A percentile compares a stretch with the other conserved stretches of the same genome.
Conservation (phyloP, 495 filamentous ascomycete species). For the Penicillium ochrochloron region DNA sequence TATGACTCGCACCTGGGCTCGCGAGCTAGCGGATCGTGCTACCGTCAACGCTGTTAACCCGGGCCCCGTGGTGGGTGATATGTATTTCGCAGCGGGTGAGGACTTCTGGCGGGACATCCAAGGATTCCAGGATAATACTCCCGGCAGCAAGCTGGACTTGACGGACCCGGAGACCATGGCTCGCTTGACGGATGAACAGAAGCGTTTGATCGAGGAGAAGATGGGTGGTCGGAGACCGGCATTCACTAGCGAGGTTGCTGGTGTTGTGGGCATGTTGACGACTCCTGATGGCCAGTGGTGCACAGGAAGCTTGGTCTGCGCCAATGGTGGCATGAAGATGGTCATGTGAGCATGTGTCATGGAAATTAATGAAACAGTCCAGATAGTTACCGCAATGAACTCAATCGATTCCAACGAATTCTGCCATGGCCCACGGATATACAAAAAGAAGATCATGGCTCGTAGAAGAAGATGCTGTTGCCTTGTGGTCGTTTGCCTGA, state of each 20-base stretch:
- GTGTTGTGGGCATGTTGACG: conserved; percentile 84
- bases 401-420: not conserved
- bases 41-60: conserved; percentile 92
- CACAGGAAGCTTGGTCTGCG: conserved; percentile 84
- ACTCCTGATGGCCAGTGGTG: conserved; percentile 73
- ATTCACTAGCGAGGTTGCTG: conserved; percentile 78
- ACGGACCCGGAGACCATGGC: conserved; percentile 47
- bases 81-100: conserved; percentile 61
- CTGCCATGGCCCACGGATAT: not conserved
- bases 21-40: conserved; percentile 74
- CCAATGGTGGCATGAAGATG: conserved; percentile 78
- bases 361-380: not conserved
- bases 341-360: conserved; percentile 7
- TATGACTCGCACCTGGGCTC: conserved; percentile 90
- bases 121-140: conserved; percentile 70
- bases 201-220: conserved; percentile 59
- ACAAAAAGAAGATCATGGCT: not conserved
- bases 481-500: not conserved
- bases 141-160: conserved; percentile 56
- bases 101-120: conserved; percentile 60
- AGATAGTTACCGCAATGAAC: not conserved
- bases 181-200: conserved; percentile 63
- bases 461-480: not conserved
- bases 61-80: conserved; percentile 83
- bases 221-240: conserved; percentile 71